Base-by-base conservation (phyloP, 1,284 basidiomycete genomes). In the Cystobasidium slooffiae region DNA sequence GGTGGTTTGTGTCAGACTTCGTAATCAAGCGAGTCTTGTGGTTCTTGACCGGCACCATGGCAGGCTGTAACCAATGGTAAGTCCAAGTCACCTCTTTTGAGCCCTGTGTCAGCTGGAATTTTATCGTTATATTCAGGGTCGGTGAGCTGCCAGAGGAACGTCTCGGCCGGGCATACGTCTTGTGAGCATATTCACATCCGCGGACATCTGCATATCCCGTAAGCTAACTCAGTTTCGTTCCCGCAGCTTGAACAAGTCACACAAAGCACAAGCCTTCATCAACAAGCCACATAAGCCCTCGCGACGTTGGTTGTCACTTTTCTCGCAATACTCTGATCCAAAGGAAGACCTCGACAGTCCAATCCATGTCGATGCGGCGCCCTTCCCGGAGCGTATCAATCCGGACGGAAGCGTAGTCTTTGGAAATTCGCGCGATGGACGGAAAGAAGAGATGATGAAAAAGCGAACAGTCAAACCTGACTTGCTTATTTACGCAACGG, bases 31-130 rank as follows among this genome's bases (percentile, higher is more conserved):
- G 85, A 9, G 83, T 90, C 0, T 80, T 90, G 31, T 89, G 88
- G 87, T 77, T 87, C 46, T 79, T 90, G 68, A 89, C 88, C 0
- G 88, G 88, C 75, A 85, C 87, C 0, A 84, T 85, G 78, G 87
- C 87, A 6, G 88, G 88, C 8, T 89, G 88, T 79, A 88, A 88
- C 77, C 88, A 89, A 84, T 89, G 88, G 87, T 87, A 65, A 22
- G 59, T 31, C 31, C 31, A 31, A 31, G 31, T 31, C 31, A 31
- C 5, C 31, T 31, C 5, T 31, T 31, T 31, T 31, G 31, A 31
- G 5, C 1, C 5, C 5, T 31, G 31, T 31, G 24, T n/a, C 61
- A 18, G n/a, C 18, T 18, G 18, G 12, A 75, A 52, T 55, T 14
- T 43, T 44, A 14, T 58, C 18, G 37, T 53, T 20, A 49, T 31